Evolutionary conservation across 2,329 filamentous ascomycete species (phyloP).

Genomic region (Monosporascus sp.): DNA sequence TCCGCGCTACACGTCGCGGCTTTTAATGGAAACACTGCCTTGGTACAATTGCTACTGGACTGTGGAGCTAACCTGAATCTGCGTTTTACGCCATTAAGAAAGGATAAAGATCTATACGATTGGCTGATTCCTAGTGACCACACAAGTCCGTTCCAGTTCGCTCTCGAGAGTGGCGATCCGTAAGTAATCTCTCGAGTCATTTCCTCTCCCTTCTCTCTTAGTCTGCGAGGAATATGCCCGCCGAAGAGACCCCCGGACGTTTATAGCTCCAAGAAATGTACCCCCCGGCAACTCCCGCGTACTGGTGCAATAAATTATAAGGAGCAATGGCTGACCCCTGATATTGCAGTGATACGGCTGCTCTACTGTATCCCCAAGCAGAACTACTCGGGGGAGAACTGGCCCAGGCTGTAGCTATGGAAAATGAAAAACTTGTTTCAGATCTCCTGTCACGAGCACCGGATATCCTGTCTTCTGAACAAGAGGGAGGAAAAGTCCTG

Average conservation of each 20-base stretch:
- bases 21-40: constrained; percentile 1
- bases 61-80: background rate
- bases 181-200: no score
- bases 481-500: constrained; percentile 1
- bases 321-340: no score
- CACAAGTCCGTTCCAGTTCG: constrained; percentile 3
- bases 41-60: constrained; percentile 1
- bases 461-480: background rate
- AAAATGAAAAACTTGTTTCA: background rate
- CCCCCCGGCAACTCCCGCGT: no score
- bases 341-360: background rate
- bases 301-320: no score
- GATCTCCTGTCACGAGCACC: background rate
- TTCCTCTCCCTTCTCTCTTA: no score
- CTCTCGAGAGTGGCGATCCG: constrained; percentile 1
- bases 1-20: constrained; percentile 5
- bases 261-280: no score
- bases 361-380: background rate
- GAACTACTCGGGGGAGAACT: constrained; percentile 1
- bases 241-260: no score
- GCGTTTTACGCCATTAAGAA: background rate
- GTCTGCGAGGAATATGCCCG: no score
- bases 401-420: background rate
- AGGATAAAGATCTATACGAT: no score
- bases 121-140: background rate